Base-by-base conservation (phyloP, 1,139 yeast genomes). In the Zhuliangozyma parablackwelliae region DNA sequence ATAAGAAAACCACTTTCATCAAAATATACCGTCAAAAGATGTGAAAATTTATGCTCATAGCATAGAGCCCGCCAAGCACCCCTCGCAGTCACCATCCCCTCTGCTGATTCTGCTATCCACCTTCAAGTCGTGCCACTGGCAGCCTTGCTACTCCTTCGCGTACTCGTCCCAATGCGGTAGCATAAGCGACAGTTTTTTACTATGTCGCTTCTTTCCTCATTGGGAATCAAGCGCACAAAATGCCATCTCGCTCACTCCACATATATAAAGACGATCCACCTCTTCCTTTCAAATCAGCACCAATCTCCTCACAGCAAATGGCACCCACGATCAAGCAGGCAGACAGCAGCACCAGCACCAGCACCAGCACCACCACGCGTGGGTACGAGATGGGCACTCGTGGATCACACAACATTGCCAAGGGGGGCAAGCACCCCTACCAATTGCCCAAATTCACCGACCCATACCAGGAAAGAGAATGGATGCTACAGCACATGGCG, bases 401-500 rank as follows among this genome's bases (percentile, higher is more conserved):
- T 40, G 79, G 80, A 7, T 57, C 69, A 8, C 77, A 74, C 46
- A 75, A 75, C 49, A 63, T 75, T 31, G 65, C 80, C 34, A 64
- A 60, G 53, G 81, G 81, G 3, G 61, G 62, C 33, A 59, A 57
- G 7, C 73, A 65, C 42, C 81, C 81, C 3, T 66, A 64, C 51
- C 67, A 63, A 26, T 51, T 70, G 24, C 89, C 90, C 6, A 49
- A 51, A 32, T 80, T 82, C 53, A 41, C 51, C 16, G 77, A 76
- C 50, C 70, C 70, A 36, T 48, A 60, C 28, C 70, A 67, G 34
- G 72, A 82, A 53, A 67, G 90, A 40, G 62, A 71, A 53, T 82
- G 84, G 82, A 63, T 77, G 48, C 63, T 77, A 40, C 77, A 84
- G 54, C 94, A 85, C 51, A 75, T 82, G 81, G 95, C 95, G 2